Evolutionary conservation across 768 basidiomycete species (phyloP).

Genomic region (Steccherinum ochraceum): DNA sequence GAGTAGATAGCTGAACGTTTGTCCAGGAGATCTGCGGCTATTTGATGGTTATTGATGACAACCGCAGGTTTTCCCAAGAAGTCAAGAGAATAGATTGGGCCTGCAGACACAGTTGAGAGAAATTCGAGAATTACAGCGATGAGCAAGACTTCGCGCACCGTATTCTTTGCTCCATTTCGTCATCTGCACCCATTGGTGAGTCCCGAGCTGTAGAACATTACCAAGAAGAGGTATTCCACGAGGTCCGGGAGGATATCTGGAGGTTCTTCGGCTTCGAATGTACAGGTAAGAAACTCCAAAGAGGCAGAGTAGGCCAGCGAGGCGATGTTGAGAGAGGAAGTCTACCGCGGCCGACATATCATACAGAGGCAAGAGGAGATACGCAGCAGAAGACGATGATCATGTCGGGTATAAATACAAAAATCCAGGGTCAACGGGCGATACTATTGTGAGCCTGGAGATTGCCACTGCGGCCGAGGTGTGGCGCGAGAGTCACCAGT

Average conservation of each 20-base stretch:
- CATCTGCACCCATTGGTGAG: constrained; percentile 56
- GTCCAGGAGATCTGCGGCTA: constrained; percentile 42
- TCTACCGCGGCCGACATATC: no score
- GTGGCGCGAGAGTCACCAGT: no score
- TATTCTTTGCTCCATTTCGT: constrained; percentile 53
- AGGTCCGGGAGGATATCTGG: constrained; percentile 49
- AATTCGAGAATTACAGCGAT: background rate
- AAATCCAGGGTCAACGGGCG: no score
- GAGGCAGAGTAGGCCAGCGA: background rate
- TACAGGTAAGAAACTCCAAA: background rate
- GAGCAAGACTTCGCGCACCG: constrained; percentile 31
- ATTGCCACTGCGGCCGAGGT: no score
- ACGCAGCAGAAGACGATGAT: no score
- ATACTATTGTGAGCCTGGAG: no score
- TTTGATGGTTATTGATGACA: constrained; percentile 53
- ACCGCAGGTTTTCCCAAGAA: constrained; percentile 57
- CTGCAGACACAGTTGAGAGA: constrained; percentile 25
- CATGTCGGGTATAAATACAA: no score
- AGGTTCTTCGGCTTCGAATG: background rate
- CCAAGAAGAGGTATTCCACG: constrained; percentile 55
- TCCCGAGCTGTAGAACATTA: constrained; percentile 49
- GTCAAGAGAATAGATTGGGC: constrained; percentile 54
- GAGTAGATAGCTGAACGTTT: background rate
- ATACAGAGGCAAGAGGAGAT: no score
- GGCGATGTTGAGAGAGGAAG: no score